Base-by-base conservation (phyloP, 225 moss, liverwort and hornwort species). In the Pseudoscleropodium purum region DNA sequence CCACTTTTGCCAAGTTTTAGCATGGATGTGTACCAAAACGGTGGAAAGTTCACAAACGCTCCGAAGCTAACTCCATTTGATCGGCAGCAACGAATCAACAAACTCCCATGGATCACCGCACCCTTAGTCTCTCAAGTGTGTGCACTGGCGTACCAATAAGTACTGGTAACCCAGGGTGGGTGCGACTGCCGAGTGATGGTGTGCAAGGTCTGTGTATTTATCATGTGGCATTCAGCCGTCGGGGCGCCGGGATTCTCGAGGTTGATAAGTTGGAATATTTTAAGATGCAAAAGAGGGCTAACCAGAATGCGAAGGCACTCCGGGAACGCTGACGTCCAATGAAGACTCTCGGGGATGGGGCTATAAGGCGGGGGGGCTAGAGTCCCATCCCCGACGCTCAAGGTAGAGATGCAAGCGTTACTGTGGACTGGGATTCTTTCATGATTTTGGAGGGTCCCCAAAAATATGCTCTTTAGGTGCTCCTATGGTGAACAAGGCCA, bases 231-330 rank as follows among this genome's bases (percentile, higher is more conserved):
- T 64, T 79, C 79, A 41, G 72, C 66, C 85, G 90, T 88, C 86
- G 81, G 69, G 75, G 37, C 29, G 62, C 63, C 49, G 85, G 6
- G 75, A 69, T 90, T 92, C 85, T 90, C 88, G 59, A 84, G 79
- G 86, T 84, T 77, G 92, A 92, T 91, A 89, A 91, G 89, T 79
- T 87, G 62, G 91, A 92, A 89, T 91, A 91, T 89, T 81, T 66
- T 81, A 68, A 91, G 91, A 87, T 92, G 84, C 91, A 81, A 82
- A 85, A 76, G 62, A 52, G 15, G 59, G 73, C 81, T 85, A 67
- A 66, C 75, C 62, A 76, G 62, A 81, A 82, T 88, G 88, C 75
- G 7, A 86, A 82, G 47, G 85, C 82, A 47, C 84, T 77, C 57
- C 36, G 76, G 75, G 61, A 92, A 67, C 52, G 67, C 66, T 60